A percentile compares a stretch with the other conserved stretches of the same genome.
These are phyloP conservation scores for Sporothrix pallida DNA, from an alignment of 2,329 filamentous ascomycete species.

Conservation along the genomic window DNA sequence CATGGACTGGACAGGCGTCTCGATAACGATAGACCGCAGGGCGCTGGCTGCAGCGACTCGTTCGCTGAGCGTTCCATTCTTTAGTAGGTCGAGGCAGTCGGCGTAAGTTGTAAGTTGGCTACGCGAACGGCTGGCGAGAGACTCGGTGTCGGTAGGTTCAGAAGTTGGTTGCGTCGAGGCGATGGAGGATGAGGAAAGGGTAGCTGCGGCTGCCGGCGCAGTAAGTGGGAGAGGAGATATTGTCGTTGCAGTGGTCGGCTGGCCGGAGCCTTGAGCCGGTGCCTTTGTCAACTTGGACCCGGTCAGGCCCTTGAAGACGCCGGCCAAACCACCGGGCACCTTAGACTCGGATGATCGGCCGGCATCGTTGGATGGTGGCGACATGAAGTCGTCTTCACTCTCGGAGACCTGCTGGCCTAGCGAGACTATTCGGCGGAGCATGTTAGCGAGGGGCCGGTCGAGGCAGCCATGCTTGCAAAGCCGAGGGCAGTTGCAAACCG, in stretches of 20 bases:
- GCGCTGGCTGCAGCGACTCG: conserved; percentile 63
- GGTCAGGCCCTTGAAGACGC: conserved; percentile 68
- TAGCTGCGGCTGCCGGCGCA: conserved; percentile 45
- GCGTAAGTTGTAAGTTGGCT: conserved; percentile 58
- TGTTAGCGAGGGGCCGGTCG: conserved; percentile 44
- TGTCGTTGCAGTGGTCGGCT: conserved; percentile 2
- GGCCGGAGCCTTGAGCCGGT: conserved; percentile 8
- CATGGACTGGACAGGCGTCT: conserved; percentile 64
- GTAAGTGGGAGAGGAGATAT: conserved; percentile 28
- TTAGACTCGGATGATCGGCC: conserved; percentile 61
- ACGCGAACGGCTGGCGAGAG: conserved; percentile 50
- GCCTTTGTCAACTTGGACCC: conserved; percentile 61
- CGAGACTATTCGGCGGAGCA: conserved; percentile 53
- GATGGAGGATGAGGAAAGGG: conserved; percentile 44
- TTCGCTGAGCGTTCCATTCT: conserved; percentile 58
- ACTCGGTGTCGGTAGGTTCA: conserved; percentile 52
- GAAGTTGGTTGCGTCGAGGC: conserved; percentile 38
- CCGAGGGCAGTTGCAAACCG: background rate
- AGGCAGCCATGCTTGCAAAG: conserved; percentile 10
- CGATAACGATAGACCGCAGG: conserved; percentile 61
- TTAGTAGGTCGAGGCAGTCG: conserved; percentile 61
- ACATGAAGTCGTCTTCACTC: conserved; percentile 61
- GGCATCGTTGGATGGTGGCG: conserved; percentile 64
- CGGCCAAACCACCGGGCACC: conserved; percentile 62
- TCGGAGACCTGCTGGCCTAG: conserved; percentile 51